Evolutionary conservation across 768 basidiomycete genomes (phyloP), one percentile per base, ranked within the genome.

Genomic region (Suillus occidentalis): DNA sequence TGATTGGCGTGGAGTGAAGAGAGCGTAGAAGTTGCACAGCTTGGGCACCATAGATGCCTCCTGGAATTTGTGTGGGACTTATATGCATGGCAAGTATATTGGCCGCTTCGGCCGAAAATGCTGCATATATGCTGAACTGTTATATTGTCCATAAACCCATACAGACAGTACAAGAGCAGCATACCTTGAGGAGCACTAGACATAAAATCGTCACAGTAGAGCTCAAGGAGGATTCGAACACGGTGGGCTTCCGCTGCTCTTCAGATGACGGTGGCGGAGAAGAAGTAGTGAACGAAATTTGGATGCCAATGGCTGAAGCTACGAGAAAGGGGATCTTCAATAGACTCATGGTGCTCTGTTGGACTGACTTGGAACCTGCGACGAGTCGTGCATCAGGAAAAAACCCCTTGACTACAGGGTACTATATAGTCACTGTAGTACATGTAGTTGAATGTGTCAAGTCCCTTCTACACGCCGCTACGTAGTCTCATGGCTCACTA

Each of bases 231-330:
- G 20, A 53, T 53, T 53, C 31, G 18, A 20, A 34, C 18, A 1
- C 9, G 2, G 31, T 20, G 5, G 52, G 52, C 18, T 20, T 9
- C 18, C 20, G 31, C 9, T 12, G 6, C 49, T 74, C 74, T 6
- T 69, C 67, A 47, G 58, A 22, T 16, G 67, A 58, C 0, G 73
- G 74, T 57, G 69, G 62, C 2, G 64, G n/a, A 49, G 52, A 72
- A 1, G 74, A 69, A 18, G 72, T 60, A 43, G 53, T 71, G 31
- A 74, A 72, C 7, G 73, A 66, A n/a, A 65, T 18, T n/a, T 74
- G 72, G 62, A 74, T 72, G 47, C 74, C 69, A 65, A 69, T 71
- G 7, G 72, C 22, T 16, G 71, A 72, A 3, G 66, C 62, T 22
- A 72, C 31, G 49, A 74, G 69, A 18, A 76, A 66, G 22, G 69